phyloP scores from a whole-genome alignment of 176 grass and related monocot genomes.

The Aegilops tauschii region DNA sequence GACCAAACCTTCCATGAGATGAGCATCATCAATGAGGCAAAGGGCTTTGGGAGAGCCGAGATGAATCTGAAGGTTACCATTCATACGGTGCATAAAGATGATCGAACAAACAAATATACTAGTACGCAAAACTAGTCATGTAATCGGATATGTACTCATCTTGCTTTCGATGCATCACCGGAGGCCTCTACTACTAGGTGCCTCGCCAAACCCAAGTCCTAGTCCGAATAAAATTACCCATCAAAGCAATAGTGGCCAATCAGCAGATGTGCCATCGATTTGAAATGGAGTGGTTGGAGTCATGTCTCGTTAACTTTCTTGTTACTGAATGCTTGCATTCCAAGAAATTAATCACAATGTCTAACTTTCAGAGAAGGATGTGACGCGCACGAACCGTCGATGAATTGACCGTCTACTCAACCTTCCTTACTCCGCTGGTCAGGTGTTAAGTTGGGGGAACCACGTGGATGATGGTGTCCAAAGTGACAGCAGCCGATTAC shows the following conservation, averaged over 20 bases:
- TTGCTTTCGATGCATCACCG: not conserved
- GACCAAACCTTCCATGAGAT: too few relatives aligned
- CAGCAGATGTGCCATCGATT: slow-evolving; percentile 30
- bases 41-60: too few relatives aligned
- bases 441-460: slow-evolving; percentile 23
- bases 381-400: slow-evolving; percentile 17
- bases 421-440: not conserved
- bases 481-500: slow-evolving; percentile 28
- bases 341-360: slow-evolving; percentile 19
- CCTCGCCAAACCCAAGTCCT: not conserved
- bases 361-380: slow-evolving; percentile 29
- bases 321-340: slow-evolving; percentile 29
- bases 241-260: not conserved
- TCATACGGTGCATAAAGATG: too few relatives aligned
- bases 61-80: too few relatives aligned
- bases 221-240: slow-evolving; percentile 14
- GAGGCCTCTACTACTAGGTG: not conserved
- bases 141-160: too few relatives aligned
- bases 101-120: too few relatives aligned
- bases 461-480: slow-evolving; percentile 19
- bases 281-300: slow-evolving; percentile 33
- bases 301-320: slow-evolving; percentile 18
- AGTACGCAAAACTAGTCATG: too few relatives aligned
- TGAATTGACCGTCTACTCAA: not conserved
- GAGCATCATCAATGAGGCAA: too few relatives aligned